Percentiles rank a stretch among this genome's conserved stretches.
Conservation (phyloP, 1,284 basidiomycete genomes). For the Kalmanozyma brasiliensis region DNA sequence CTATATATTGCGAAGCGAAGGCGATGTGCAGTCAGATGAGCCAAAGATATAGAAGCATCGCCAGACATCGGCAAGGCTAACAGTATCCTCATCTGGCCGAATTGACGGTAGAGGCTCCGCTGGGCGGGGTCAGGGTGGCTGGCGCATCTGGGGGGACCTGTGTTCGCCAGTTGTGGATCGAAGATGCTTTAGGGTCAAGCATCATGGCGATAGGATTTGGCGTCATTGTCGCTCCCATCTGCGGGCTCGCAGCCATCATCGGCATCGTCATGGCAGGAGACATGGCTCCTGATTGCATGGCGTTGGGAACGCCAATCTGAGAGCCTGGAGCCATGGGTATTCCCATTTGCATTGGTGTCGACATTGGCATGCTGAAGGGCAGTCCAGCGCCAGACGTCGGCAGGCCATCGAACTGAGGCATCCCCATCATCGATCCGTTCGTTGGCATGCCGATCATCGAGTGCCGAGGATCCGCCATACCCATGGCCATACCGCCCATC, state of each 20-base stretch:
- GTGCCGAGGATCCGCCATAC: constrained; percentile 24
- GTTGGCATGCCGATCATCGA: constrained; percentile 32
- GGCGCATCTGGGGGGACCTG: constrained; percentile 49
- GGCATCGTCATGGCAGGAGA: constrained; percentile 33
- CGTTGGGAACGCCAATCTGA: constrained; percentile 21
- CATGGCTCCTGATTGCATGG: constrained; percentile 12
- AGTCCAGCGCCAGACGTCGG: constrained; percentile 23
- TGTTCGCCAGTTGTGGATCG: constrained; percentile 52
- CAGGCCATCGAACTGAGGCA: constrained; percentile 38
- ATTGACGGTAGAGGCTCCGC: constrained; percentile 27
- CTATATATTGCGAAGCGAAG: constrained; percentile 8
- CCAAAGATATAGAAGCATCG: no score
- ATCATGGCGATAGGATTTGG: constrained; percentile 37
- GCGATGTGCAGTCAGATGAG: no score
- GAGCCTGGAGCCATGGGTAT: constrained; percentile 25
- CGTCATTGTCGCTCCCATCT: constrained; percentile 20
- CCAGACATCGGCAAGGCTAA: no score
- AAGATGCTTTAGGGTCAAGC: constrained; percentile 47
- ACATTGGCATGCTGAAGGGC: constrained; percentile 31
- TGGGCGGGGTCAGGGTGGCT: constrained; percentile 31
- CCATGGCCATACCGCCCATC: constrained; percentile 18
- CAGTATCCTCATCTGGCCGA: constrained; percentile 10
- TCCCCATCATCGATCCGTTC: constrained; percentile 23
- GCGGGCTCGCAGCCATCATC: constrained; percentile 24
- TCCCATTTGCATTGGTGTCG: constrained; percentile 24